These are phyloP conservation scores for Porogramme epimiltina DNA, from an alignment of 1,284 basidiomycete genomes.

Conservation along the genomic window DNA sequence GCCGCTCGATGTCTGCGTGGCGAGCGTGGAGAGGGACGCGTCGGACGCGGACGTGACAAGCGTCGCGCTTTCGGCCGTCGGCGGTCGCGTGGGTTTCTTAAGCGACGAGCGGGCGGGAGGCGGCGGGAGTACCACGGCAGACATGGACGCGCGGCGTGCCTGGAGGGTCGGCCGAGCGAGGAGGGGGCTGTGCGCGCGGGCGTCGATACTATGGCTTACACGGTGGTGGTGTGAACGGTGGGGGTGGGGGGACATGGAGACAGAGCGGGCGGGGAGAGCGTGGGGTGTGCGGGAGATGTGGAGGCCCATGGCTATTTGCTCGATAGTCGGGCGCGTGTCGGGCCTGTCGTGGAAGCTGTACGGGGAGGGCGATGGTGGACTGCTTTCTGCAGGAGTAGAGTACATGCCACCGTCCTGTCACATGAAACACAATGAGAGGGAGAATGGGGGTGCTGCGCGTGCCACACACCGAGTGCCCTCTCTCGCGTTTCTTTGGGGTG, in stretches of 20 bases:
- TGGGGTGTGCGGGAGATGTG: slow-evolving; percentile 75
- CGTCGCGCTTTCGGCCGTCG: slow-evolving; percentile 32
- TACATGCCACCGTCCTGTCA: slow-evolving; percentile 41
- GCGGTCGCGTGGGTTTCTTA: slow-evolving; percentile 47
- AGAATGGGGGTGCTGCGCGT: background rate
- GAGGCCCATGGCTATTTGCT: slow-evolving; percentile 76
- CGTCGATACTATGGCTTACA: slow-evolving; percentile 11
- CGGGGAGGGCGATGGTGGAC: slow-evolving; percentile 34
- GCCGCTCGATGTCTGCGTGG: slow-evolving; percentile 47
- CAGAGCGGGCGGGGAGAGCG: slow-evolving; percentile 42
- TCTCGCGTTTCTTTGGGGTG: slow-evolving; percentile 32
- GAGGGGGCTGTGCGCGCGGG: slow-evolving; percentile 11
- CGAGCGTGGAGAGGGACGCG: slow-evolving; percentile 44
- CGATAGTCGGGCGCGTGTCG: slow-evolving; percentile 58
- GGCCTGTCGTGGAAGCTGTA: slow-evolving; percentile 43
- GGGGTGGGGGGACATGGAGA: slow-evolving; percentile 20
- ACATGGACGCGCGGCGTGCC: slow-evolving; percentile 29
- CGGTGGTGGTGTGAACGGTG: slow-evolving; percentile 7
- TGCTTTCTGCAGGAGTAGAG: slow-evolving; percentile 53
- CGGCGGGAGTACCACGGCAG: slow-evolving; percentile 41
- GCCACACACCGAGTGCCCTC: slow-evolving; percentile 30
- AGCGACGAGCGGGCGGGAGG: slow-evolving; percentile 64
- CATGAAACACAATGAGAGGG: background rate
- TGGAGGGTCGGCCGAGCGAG: slow-evolving; percentile 26
- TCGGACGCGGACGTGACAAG: slow-evolving; percentile 40